phyloP scores from a whole-genome alignment of 192 early-diverging fungal species.

The Mortierella alpina region DNA sequence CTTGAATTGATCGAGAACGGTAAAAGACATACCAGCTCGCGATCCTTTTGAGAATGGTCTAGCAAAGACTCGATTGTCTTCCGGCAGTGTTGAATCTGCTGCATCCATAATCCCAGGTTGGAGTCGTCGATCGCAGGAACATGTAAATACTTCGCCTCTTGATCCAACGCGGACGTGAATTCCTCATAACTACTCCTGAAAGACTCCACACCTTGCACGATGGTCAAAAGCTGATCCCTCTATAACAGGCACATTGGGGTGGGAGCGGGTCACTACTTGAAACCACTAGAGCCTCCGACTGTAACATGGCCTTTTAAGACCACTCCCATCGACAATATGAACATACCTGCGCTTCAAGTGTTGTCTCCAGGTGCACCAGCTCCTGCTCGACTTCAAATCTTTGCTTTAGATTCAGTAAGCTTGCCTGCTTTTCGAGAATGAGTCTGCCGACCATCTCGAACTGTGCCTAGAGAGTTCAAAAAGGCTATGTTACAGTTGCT shows the following conservation, averaged over 20 bases:
- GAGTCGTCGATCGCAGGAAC: conserved; percentile 13
- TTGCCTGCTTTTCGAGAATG: conserved; percentile 16
- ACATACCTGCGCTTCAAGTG: conserved; percentile 17
- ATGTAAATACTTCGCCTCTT: conserved; percentile 3
- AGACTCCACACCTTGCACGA: conserved; percentile 2
- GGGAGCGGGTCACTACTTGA: neutral
- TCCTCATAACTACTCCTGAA: conserved; percentile 11
- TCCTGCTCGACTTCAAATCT: conserved; percentile 30
- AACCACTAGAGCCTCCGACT: neutral
- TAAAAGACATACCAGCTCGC: conserved; percentile 12
- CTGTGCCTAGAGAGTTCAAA: conserved; percentile 5
- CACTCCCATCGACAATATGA: neutral
- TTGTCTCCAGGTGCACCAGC: conserved; percentile 20
- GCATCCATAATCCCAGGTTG: conserved; percentile 16
- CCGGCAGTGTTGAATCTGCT: conserved; percentile 21
- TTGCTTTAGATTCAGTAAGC: conserved; percentile 7
- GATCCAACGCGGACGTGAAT: conserved; percentile 7
- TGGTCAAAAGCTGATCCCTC: conserved; percentile 22
- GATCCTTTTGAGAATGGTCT: neutral
- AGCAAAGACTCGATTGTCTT: neutral
- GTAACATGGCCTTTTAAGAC: neutral
- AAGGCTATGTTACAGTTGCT: neutral
- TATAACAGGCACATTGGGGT: neutral
- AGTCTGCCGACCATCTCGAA: conserved; percentile 9
- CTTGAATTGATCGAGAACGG: neutral